Base-by-base conservation (phyloP, 2,329 filamentous ascomycete species). In the Fusarium pininemorale region DNA sequence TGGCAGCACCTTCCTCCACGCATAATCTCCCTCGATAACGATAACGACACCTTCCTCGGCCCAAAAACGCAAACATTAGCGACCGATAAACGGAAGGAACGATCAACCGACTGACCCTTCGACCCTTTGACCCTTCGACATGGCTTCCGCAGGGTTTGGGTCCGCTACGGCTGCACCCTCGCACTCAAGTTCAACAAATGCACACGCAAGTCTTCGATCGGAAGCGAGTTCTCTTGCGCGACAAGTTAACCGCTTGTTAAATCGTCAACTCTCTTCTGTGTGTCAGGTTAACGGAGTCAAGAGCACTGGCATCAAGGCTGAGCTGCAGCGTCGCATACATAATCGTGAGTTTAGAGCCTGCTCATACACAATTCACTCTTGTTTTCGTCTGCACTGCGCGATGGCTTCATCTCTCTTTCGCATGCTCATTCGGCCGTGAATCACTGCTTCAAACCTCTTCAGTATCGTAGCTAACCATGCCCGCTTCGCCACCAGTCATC, bases 231-330 rank as follows among this genome's bases (percentile, higher is more conserved):
- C 79, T 51, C 83, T 90, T 57, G 80, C 85, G 50, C 81, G 85
- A 69, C 82, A 84, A 62, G 82, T 87, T 22, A 82, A 86, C 68
- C 81, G 81, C 18, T 81, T 90, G 28, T 82, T 89, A 37, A 90
- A 90, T 78, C 83, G 85, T 26, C 91, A 95, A 77, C 88, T 98
- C 55, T 93, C 94, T 77, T 87, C 87, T 59, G 92, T 98, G 74
- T 93, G 96, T 79, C 89, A 90, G 72, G 86, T 89, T 69, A 94
- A 97, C 84, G 89, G 91, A 53, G 86, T 97, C 41, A 89, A 90
- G 74, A 92, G 94, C 69, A 93, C 92, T 35, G 96, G 96, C 26
- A 92, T 96, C 78, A 99, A 99, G 86, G 90, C 91, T 39, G 89
- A 93, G 47, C 85, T 98, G 68, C 95, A 98, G 83, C 85, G 85